phyloP scores from a whole-genome alignment of 2,329 filamentous ascomycete species.

The Harringtonia lauricola region DNA sequence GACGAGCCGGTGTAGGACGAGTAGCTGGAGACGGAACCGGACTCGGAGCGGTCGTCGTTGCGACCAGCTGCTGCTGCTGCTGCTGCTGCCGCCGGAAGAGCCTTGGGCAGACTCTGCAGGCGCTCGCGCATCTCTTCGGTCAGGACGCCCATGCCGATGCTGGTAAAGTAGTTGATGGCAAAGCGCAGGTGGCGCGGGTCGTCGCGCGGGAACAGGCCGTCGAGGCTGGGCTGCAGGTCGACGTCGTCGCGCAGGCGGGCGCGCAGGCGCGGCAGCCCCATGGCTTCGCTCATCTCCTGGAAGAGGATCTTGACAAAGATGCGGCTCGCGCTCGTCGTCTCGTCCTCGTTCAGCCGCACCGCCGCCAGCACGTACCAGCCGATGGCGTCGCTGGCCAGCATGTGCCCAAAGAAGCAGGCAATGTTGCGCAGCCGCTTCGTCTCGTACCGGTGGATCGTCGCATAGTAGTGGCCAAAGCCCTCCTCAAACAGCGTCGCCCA shows the following conservation, averaged over 20 bases:
- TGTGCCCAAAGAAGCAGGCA: constrained; percentile 85
- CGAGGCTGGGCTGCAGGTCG: constrained; percentile 59
- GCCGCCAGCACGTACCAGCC: constrained; percentile 83
- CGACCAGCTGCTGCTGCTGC: constrained; percentile 23
- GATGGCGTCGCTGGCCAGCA: constrained; percentile 78
- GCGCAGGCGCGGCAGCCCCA: constrained; percentile 73
- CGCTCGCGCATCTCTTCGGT: constrained; percentile 93
- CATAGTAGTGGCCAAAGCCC: constrained; percentile 86
- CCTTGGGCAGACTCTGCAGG: constrained; percentile 82
- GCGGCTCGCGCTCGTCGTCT: constrained; percentile 90
- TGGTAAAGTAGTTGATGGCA: constrained; percentile 99
- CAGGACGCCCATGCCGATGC: constrained; percentile 87
- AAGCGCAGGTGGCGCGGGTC: constrained; percentile 86
- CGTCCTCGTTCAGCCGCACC: constrained; percentile 88
- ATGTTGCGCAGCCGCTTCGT: constrained; percentile 93
- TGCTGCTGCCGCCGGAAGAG: constrained; percentile 58
- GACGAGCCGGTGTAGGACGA: constrained; percentile 60
- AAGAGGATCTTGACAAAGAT: constrained; percentile 99
- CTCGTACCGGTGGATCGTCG: constrained; percentile 94
- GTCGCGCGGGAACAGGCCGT: constrained; percentile 82
- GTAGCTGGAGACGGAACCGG: constrained; percentile 67
- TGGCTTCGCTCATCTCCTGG: constrained; percentile 77
- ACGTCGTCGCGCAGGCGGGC: constrained; percentile 63
- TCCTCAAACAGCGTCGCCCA: constrained; percentile 92
- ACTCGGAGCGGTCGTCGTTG: constrained; percentile 31